Conservation (phyloP, 805 yeast genomes). For the Saccharomycopsis malanga region DNA sequence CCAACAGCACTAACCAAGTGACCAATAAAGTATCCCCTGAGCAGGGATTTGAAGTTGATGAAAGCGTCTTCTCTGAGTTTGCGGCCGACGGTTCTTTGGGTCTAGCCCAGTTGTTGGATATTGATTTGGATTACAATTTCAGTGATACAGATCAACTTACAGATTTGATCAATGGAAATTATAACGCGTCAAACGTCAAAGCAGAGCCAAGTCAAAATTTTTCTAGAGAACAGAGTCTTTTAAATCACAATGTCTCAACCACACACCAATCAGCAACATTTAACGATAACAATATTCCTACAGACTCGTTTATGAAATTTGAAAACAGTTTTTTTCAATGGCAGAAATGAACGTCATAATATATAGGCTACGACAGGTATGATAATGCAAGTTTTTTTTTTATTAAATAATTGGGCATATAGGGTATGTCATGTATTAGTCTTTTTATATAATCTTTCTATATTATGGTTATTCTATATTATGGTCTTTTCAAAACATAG, state of each 20-base stretch:
- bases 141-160: neutral
- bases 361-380: no score
- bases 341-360: constrained; percentile 7
- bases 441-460: no score
- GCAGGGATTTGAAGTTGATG: constrained; percentile 11
- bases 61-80: constrained; percentile 38
- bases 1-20: neutral
- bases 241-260: neutral
- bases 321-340: constrained; percentile 13
- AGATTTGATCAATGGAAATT: neutral
- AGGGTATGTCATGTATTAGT: no score
- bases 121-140: constrained; percentile 30
- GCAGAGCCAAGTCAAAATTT: neutral
- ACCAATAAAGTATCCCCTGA: constrained; percentile 17
- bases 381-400: no score
- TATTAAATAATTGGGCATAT: no score
- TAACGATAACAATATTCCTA: constrained; percentile 1
- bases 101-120: constrained; percentile 47
- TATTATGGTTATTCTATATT: no score
- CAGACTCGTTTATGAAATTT: constrained; percentile 10
- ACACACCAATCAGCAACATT: no score
- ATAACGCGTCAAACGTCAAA: neutral
- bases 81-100: constrained; percentile 83
- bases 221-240: neutral
- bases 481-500: constrained; percentile 14